Evolutionary conservation across 208 protist genomes (phyloP).

Genomic region (Leishmania braziliensis): DNA sequence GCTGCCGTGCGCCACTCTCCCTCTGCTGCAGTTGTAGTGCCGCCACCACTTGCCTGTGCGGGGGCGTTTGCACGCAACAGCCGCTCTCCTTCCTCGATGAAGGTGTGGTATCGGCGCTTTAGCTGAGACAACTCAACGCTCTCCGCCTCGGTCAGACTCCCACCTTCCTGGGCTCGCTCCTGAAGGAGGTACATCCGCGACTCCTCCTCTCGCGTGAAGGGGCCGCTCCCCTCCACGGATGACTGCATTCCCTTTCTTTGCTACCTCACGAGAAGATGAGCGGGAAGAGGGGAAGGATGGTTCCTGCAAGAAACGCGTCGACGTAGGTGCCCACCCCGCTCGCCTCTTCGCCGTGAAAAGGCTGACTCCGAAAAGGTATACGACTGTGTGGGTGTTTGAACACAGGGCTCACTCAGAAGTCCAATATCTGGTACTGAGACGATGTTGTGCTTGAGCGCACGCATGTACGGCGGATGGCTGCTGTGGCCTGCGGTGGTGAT

Average conservation of each 20-base stretch:
- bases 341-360: background rate
- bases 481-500: background rate
- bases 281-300: background rate
- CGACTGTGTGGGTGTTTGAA: background rate
- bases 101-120: slow-evolving; percentile 50
- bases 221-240: background rate
- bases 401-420: background rate
- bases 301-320: background rate
- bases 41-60: background rate
- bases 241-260: slow-evolving; percentile 13
- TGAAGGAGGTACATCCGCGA: slow-evolving; percentile 39
- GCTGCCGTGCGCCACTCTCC: slow-evolving; percentile 19
- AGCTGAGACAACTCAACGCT: slow-evolving; percentile 43
- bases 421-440: background rate
- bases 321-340: background rate
- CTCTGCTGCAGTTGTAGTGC: background rate
- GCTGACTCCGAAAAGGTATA: background rate
- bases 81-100: slow-evolving; percentile 59
- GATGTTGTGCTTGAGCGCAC: background rate
- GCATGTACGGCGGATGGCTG: background rate
- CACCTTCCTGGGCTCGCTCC: slow-evolving; percentile 19
- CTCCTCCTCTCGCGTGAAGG: slow-evolving; percentile 65
- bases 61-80: slow-evolving; percentile 32
- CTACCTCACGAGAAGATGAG: background rate
- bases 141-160: slow-evolving; percentile 40